phyloP scores from a whole-genome alignment of 371 early-diverging fungal species.

The Parasitella parasitica region DNA sequence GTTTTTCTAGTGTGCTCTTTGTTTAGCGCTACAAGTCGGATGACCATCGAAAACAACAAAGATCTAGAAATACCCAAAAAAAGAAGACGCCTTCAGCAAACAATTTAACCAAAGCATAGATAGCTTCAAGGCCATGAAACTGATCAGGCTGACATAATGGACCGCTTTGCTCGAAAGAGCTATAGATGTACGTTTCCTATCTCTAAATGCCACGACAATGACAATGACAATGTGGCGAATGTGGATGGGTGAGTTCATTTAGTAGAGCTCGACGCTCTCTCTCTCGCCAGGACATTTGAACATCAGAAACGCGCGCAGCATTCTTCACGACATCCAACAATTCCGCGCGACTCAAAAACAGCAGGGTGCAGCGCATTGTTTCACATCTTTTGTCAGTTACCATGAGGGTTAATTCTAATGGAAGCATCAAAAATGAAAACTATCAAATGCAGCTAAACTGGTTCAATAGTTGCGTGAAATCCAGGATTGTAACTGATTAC shows the following conservation, averaged over 20 bases:
- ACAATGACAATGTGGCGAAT: no score
- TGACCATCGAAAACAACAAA: not conserved
- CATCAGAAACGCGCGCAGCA: not conserved
- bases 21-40: conserved; percentile 6
- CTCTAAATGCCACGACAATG: no score
- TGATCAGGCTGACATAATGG: no score
- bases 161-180: no score
- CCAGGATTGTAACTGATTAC: conserved; percentile 4
- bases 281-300: no score
- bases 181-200: no score
- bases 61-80: not conserved
- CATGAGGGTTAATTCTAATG: not conserved
- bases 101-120: no score
- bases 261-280: no score
- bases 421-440: conserved; percentile 4
- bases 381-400: not conserved
- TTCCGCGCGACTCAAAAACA: not conserved
- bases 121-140: no score
- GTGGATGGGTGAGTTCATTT: no score
- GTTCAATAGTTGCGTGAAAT: conserved; percentile 13
- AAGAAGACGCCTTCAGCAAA: no score
- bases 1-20: no score
- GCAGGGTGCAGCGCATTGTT: not conserved
- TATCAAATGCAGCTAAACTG: conserved; percentile 21
- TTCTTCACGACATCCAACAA: not conserved